Evolutionary conservation across 805 yeast genomes (phyloP).

Genomic region (Komagataella kurtzmanii): DNA sequence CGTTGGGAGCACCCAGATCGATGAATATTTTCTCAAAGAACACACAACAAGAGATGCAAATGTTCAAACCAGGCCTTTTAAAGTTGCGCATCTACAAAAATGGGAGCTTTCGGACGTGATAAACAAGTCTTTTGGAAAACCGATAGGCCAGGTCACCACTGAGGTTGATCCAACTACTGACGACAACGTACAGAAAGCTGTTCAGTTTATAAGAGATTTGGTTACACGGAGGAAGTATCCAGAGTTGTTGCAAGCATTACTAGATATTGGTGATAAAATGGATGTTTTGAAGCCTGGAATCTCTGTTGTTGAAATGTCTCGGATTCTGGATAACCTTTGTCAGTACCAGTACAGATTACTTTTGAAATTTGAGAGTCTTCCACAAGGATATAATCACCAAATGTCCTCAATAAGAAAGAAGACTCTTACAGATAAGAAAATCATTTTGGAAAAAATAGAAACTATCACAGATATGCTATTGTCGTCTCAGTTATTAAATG

Average conservation of each 20-base stretch:
- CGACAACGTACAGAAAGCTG: neutral
- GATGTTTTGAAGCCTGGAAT: neutral
- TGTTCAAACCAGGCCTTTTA: neutral
- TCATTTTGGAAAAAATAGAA: neutral
- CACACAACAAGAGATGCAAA: neutral
- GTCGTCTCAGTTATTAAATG: neutral
- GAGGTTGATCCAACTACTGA: neutral
- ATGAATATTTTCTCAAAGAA: neutral
- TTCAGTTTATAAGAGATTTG: neutral
- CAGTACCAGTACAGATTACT: neutral
- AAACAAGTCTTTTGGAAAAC: neutral
- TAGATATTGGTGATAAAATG: neutral
- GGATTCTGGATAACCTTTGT: neutral
- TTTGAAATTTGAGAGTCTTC: neutral
- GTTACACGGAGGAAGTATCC: neutral
- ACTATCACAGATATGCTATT: neutral
- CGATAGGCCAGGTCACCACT: neutral
- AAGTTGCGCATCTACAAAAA: neutral
- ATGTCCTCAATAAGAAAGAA: neutral
- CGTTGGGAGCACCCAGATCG: neutral
- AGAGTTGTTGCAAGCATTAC: neutral
- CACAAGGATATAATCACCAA: neutral
- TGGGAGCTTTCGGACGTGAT: neutral
- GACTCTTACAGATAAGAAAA: neutral
- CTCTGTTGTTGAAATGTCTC: neutral